Conservation (phyloP, 2,329 filamentous ascomycete genomes). For the Neopestalotiopsis sp. region DNA sequence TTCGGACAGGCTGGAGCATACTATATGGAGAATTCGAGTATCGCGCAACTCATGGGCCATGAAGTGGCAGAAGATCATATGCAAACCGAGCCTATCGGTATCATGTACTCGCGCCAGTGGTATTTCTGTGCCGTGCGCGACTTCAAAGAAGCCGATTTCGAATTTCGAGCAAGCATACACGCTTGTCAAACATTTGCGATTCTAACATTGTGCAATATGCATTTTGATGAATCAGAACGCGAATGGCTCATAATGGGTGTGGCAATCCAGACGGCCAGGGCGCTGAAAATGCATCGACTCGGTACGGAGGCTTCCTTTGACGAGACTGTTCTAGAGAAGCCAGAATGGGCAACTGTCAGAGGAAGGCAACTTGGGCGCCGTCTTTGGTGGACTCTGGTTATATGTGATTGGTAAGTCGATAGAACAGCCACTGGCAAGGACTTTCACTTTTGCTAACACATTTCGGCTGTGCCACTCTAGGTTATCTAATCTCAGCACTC, state of each 20-base stretch:
- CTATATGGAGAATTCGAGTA: neutral
- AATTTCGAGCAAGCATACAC: neutral
- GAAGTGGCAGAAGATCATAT: rapidly evolving
- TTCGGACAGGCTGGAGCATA: neutral
- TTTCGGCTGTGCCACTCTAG: neutral
- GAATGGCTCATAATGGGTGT: neutral
- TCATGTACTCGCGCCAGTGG: neutral
- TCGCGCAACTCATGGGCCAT: neutral
- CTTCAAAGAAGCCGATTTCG: neutral
- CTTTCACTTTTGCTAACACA: neutral
- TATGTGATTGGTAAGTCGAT: neutral
- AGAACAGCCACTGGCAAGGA: neutral
- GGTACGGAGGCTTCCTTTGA: neutral
- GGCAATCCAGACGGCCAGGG: neutral
- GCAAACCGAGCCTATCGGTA: neutral
- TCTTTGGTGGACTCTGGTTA: neutral
- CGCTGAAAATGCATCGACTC: neutral
- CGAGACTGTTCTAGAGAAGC: neutral
- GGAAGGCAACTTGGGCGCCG: neutral
- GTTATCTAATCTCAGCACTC: neutral
- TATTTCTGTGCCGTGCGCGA: neutral
- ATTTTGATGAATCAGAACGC: neutral
- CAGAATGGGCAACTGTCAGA: neutral
- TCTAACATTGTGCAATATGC: neutral
- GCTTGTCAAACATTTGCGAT: neutral